These are phyloP conservation scores for Lignosus rhinocerotis DNA, from an alignment of 1,284 basidiomycete genomes.

Conservation along the genomic window DNA sequence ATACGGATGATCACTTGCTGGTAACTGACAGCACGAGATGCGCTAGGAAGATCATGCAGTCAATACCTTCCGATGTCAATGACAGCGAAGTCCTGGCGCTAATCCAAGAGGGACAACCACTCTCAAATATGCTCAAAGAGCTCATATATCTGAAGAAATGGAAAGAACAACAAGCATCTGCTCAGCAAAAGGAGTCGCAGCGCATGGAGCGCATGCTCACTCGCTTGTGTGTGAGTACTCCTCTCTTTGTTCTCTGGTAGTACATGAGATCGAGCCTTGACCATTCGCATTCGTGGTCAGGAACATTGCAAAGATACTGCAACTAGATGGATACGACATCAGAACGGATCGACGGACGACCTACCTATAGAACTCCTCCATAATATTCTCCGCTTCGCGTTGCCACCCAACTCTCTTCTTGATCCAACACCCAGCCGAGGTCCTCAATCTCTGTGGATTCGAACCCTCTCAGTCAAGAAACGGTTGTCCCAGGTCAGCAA, in stretches of 20 bases:
- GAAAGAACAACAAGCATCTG: conserved; percentile 4
- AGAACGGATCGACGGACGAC: conserved; percentile 4
- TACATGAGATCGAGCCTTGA: neutral
- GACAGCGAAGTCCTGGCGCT: conserved; percentile 7
- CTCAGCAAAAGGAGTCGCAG: neutral
- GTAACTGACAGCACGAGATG: no score
- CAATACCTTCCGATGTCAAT: neutral
- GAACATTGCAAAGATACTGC: conserved; percentile 9
- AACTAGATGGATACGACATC: conserved; percentile 4
- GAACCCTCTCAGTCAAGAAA: neutral
- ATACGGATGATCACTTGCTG: no score
- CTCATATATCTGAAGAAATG: conserved; percentile 7
- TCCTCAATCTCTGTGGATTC: conserved; percentile 1
- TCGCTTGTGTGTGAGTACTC: conserved; percentile 10
- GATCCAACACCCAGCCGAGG: conserved; percentile 10
- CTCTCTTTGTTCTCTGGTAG: neutral
- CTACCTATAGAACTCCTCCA: conserved; percentile 15
- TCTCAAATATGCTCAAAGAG: conserved; percentile 7
- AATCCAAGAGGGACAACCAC: conserved; percentile 5
- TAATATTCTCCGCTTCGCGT: conserved; percentile 8
- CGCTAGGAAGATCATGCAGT: no score
- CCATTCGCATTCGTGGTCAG: neutral
- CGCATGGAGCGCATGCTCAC: conserved; percentile 10
- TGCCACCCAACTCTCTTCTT: conserved; percentile 8
- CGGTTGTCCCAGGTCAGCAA: conserved; percentile 6